Evolutionary conservation across 192 early-diverging fungal species (phyloP).

Genomic region (Mortierella hygrophila): DNA sequence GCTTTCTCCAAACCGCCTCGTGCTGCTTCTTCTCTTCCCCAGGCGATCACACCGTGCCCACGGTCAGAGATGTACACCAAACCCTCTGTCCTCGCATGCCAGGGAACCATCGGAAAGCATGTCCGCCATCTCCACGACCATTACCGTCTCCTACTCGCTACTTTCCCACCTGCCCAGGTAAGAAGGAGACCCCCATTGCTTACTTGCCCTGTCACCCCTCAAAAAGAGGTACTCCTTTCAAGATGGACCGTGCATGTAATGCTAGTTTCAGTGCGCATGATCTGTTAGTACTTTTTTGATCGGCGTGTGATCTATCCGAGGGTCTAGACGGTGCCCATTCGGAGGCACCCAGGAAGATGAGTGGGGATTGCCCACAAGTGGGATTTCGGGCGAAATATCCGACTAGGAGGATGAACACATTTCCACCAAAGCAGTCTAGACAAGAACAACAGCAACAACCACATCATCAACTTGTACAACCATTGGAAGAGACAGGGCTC

Average conservation of each 20-base stretch:
- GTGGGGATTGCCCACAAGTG: neutral
- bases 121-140: constrained; percentile 65
- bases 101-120: constrained; percentile 65
- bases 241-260: neutral
- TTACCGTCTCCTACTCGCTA: constrained; percentile 52
- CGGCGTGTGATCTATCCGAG: neutral
- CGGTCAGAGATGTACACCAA: constrained; percentile 54
- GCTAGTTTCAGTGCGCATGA: neutral
- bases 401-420: neutral
- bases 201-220: neutral
- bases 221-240: neutral
- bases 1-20: neutral
- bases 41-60: constrained; percentile 27
- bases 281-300: neutral
- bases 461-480: neutral
- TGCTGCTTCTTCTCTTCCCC: neutral
- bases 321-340: neutral
- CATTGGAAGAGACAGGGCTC: neutral
- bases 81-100: constrained; percentile 54
- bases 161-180: constrained; percentile 38
- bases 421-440: neutral
- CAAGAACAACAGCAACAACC: neutral
- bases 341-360: neutral
- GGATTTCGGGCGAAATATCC: neutral
- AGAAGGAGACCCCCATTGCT: neutral